Evolutionary conservation across 768 basidiomycete species (phyloP), one percentile per base, ranked within the genome.

Genomic region (Gloeopeniophorella convolvens): DNA sequence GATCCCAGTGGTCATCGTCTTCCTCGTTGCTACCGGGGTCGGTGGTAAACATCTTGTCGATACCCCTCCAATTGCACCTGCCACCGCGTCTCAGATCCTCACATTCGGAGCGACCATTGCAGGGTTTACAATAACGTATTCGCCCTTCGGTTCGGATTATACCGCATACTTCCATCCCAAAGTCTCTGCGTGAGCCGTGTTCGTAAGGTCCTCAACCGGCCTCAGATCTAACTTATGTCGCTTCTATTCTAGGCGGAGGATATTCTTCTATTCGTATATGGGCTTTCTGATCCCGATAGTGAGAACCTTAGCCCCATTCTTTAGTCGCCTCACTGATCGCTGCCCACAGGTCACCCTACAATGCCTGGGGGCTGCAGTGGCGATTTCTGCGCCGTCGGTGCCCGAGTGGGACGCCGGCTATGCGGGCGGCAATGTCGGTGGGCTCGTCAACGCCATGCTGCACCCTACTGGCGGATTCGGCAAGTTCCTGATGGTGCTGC

Each of bases 1-100:
- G 88, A 72, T 90, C 15, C 89, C 90, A 0, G 76, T 88, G 15
- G 60, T 88, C n/a, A 67, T 91, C 45, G 76, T 81, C 8, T 89
- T 83, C 62, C 56, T 89, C 27, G 75, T 91, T 45, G 79, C 78
- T 8, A 66, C 85, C 11, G 88, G 84, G 3, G 70, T 87, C n/a
- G 80, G 86, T 0, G 88, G 82, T 0, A 83, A 85, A 55, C 72
- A 89, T 56, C 68, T 92, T 10, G 66, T 67, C 13, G 74, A 71
- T 43, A 71, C 70, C 1, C 70, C 73, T 30, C 69, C 77, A 0
- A 65, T 70, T 1, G 66, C 60, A 9, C 80, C 87, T 1, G 79
- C 83, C 1, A 76, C 79, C 2, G 77, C 78, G 0, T 53, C 65
- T 0, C 60, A 70, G 0, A 62, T 91, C 41, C 65, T 92, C 24